Conservation (phyloP, 1,284 basidiomycete genomes). For the Microbotryomycetes sp. region DNA sequence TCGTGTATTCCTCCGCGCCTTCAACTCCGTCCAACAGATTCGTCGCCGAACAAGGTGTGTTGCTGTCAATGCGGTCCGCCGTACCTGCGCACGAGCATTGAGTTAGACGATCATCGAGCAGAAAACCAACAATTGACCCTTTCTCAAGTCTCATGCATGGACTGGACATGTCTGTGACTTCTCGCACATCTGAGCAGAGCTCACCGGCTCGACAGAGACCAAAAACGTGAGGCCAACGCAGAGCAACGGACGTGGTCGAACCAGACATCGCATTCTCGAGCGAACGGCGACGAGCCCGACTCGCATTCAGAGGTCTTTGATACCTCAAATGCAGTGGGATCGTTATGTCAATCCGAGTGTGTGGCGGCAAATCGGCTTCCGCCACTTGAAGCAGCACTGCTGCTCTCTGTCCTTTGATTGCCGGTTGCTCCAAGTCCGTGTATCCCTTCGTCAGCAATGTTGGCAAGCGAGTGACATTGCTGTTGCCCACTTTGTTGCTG, state of each 20-base stretch:
- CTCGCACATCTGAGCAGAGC: too few relatives aligned
- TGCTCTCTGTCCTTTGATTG: slow-evolving; percentile 1
- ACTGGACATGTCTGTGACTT: too few relatives aligned
- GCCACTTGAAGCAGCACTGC: slow-evolving; percentile 12
- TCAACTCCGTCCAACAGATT: too few relatives aligned
- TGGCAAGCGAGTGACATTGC: slow-evolving; percentile 68
- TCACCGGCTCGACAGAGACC: too few relatives aligned
- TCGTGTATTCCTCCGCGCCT: too few relatives aligned
- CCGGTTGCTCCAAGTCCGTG: slow-evolving; percentile 48
- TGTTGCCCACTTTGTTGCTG: slow-evolving; percentile 16
- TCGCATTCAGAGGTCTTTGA: slow-evolving; percentile 15
- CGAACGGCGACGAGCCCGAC: not conserved
- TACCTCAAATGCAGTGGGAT: slow-evolving; percentile 34
- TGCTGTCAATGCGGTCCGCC: too few relatives aligned
- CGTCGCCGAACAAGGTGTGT: too few relatives aligned
- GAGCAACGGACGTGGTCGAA: too few relatives aligned
- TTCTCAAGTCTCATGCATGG: too few relatives aligned
- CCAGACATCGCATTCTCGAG: not conserved
- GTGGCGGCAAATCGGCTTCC: not conserved
- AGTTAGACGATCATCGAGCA: too few relatives aligned
- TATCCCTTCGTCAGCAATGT: slow-evolving; percentile 88
- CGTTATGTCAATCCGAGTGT: slow-evolving; percentile 8
- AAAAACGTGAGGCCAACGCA: not conserved
- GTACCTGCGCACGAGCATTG: too few relatives aligned
- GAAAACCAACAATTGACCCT: too few relatives aligned